A percentile compares a stretch with the other conserved stretches of the same genome.
These are phyloP conservation scores for Cladophialophora carrionii DNA, from an alignment of 2,329 filamentous ascomycete species.

Conservation along the genomic window DNA sequence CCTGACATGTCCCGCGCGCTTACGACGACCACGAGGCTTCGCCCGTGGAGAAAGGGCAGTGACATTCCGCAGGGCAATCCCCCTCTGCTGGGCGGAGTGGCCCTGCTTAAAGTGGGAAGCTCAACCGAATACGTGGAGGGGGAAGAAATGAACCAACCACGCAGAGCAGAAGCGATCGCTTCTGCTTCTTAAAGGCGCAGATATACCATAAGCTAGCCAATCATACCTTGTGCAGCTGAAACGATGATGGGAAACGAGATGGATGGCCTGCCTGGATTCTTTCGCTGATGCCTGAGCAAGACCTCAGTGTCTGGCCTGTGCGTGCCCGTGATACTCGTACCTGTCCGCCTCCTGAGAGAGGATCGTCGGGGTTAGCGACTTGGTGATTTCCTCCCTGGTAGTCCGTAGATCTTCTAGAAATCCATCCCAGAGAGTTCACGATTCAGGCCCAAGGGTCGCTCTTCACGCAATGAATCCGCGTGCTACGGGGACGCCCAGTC, in stretches of 20 bases:
- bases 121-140: constrained; percentile 18
- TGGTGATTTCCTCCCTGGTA: neutral
- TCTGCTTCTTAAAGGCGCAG: constrained; percentile 2
- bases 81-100: neutral
- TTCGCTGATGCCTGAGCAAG: constrained; percentile 18
- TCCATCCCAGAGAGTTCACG: neutral
- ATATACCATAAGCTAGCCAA: neutral
- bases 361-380: neutral
- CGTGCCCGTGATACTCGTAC: neutral
- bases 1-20: neutral
- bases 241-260: neutral
- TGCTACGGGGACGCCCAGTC: neutral
- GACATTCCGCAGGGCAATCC: neutral
- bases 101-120: constrained; percentile 3
- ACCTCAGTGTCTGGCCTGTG: neutral
- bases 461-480: neutral
- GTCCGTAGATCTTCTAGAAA: constrained; percentile 6
- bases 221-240: neutral
- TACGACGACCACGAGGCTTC: constrained; percentile 23
- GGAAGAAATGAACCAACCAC: neutral
- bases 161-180: neutral
- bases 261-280: neutral
- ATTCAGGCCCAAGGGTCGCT: neutral
- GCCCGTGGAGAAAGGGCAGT: constrained; percentile 16
- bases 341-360: neutral